Conservation (phyloP, 129 eudicot species). For the Tagetes patula region DNA sequence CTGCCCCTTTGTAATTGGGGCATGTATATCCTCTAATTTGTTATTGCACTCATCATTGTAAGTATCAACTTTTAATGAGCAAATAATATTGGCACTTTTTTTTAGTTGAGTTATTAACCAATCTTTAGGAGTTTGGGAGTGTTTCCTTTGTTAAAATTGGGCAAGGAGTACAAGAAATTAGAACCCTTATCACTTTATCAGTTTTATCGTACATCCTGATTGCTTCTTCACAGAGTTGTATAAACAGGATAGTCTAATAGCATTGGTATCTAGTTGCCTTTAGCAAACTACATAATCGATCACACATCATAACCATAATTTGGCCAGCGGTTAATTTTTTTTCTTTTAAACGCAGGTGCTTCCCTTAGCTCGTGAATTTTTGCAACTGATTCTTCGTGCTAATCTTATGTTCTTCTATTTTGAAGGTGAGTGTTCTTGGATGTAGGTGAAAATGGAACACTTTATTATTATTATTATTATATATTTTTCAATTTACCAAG, state of each 20-base stretch:
- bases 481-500: neutral
- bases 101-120: neutral
- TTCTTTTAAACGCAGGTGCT: conserved; percentile 52
- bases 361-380: conserved; percentile 80
- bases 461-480: neutral
- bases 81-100: neutral
- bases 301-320: neutral
- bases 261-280: neutral
- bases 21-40: neutral
- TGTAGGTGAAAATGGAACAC: neutral
- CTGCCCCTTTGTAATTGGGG: neutral
- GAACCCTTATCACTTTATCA: neutral
- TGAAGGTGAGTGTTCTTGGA: conserved; percentile 58
- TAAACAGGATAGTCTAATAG: neutral
- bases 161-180: neutral
- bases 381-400: conserved; percentile 85
- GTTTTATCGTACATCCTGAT: neutral
- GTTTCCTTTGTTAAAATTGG: neutral
- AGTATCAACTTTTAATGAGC: neutral
- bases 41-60: neutral
- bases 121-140: neutral
- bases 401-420: conserved; percentile 97
- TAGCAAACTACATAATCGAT: neutral
- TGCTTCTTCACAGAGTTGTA: conserved; percentile 9
- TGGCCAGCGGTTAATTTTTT: neutral